Conservation (phyloP, 257 asterid species). For the Forsythia viridissima region DNA sequence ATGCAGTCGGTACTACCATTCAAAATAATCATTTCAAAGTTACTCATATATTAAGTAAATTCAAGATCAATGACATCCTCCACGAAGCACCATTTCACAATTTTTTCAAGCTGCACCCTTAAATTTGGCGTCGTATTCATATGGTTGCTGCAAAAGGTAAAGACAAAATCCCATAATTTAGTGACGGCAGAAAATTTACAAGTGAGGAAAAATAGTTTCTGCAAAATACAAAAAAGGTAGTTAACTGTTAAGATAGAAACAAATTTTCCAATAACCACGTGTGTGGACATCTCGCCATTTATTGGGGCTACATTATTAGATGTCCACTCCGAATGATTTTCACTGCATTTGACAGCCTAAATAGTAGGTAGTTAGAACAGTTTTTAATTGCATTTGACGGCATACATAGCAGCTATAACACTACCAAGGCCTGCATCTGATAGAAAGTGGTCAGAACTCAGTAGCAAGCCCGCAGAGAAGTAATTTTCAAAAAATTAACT, state of each 20-base stretch:
- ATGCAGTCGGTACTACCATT: neutral
- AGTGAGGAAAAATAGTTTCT: neutral
- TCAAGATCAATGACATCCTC: neutral
- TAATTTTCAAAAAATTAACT: neutral
- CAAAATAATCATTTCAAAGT: neutral
- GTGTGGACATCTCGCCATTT: too few species aligned
- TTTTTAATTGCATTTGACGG: too few species aligned
- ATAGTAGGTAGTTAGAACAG: too few species aligned
- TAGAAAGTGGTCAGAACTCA: neutral
- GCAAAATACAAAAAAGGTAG: neutral
- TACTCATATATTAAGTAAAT: neutral
- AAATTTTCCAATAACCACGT: too few species aligned
- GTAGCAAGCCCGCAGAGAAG: neutral
- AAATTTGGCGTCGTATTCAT: slow-evolving; percentile 96
- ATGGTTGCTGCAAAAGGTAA: slow-evolving; percentile 77
- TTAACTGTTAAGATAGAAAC: too few species aligned
- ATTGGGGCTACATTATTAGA: too few species aligned
- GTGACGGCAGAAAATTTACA: neutral
- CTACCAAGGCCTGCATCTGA: neutral
- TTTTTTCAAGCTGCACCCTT: slow-evolving; percentile 63
- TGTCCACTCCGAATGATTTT: too few species aligned
- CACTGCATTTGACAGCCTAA: too few species aligned
- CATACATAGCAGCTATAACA: too few species aligned
- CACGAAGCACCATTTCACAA: neutral
- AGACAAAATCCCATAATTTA: neutral